Evolutionary conservation across 768 basidiomycete genomes (phyloP).

Genomic region (Dentipellis sp.): DNA sequence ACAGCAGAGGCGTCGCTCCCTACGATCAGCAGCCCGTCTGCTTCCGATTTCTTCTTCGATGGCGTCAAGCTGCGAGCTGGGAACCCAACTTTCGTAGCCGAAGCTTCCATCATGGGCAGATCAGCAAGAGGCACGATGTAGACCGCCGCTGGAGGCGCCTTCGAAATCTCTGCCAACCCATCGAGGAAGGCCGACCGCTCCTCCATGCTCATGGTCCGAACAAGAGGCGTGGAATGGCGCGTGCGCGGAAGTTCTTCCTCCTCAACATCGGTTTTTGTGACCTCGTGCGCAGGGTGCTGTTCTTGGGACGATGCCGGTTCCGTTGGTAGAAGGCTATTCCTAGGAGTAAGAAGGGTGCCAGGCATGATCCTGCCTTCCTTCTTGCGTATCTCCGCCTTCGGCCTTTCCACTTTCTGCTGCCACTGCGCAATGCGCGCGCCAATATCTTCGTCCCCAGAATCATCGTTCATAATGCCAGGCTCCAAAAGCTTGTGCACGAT

Average conservation of each 20-base stretch:
- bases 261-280: background rate
- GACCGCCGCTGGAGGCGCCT: constrained; percentile 10
- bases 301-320: background rate
- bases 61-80: constrained; percentile 5
- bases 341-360: constrained; percentile 10
- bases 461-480: constrained; percentile 31
- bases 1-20: constrained; percentile 11
- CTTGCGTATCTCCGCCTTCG: background rate
- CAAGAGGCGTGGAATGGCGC: background rate
- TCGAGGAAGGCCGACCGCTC: constrained; percentile 11
- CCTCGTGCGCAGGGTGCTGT: background rate
- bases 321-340: constrained; percentile 6
- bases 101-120: constrained; percentile 4
- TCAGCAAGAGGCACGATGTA: constrained; percentile 9
- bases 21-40: constrained; percentile 9
- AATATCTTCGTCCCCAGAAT: constrained; percentile 18
- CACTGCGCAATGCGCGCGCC: background rate
- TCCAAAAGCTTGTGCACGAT: constrained; percentile 37
- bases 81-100: constrained; percentile 11
- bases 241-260: background rate
- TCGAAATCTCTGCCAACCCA: constrained; percentile 8
- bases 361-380: constrained; percentile 12
- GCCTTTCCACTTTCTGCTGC: background rate
- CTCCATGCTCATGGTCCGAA: constrained; percentile 12
- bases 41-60: constrained; percentile 1